Percentiles rank a stretch among this genome's conserved stretches.
Conservation (phyloP, 2,329 filamentous ascomycete genomes). For the Diaporthe amygdali region DNA sequence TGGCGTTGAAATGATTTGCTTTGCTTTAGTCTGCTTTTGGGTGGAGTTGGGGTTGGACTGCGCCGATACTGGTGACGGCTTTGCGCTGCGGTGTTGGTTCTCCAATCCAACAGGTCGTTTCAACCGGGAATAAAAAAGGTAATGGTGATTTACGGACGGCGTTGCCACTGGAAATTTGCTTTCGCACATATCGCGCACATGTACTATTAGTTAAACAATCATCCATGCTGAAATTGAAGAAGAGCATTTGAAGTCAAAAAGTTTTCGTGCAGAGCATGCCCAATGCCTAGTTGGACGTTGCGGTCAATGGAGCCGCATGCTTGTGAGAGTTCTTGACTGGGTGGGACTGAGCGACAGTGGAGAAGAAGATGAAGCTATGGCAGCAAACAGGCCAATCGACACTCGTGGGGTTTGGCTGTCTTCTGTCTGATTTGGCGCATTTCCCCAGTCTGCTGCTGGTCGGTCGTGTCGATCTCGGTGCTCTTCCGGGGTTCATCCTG, state of each 20-base stretch:
- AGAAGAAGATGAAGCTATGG: constrained; percentile 4
- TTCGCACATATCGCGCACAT: constrained; percentile 19
- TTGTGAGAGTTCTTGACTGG: neutral
- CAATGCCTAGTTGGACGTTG: neutral
- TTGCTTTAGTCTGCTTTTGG: neutral
- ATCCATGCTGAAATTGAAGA: constrained; percentile 2
- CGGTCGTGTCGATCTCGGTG: constrained; percentile 2
- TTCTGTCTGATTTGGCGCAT: neutral
- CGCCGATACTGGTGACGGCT: constrained; percentile 13
- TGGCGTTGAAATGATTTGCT: constrained; percentile 19
- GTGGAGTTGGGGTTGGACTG: constrained; percentile 14
- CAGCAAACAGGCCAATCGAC: constrained; percentile 17
- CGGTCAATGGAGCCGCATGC: neutral
- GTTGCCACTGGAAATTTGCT: constrained; percentile 36
- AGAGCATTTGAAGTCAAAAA: neutral
- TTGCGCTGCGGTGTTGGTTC: constrained; percentile 7
- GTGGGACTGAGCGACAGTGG: constrained; percentile 1
- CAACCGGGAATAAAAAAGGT: constrained; percentile 21
- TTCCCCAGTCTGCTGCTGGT: neutral
- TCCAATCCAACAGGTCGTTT: neutral
- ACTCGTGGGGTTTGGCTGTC: neutral
- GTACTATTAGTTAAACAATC: constrained; percentile 22
- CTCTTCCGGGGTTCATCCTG: neutral
- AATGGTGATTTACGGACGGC: constrained; percentile 28
- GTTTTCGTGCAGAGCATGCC: neutral